Conservation (phyloP, 2,329 filamentous ascomycete genomes). For the Trichoderma gracile region DNA sequence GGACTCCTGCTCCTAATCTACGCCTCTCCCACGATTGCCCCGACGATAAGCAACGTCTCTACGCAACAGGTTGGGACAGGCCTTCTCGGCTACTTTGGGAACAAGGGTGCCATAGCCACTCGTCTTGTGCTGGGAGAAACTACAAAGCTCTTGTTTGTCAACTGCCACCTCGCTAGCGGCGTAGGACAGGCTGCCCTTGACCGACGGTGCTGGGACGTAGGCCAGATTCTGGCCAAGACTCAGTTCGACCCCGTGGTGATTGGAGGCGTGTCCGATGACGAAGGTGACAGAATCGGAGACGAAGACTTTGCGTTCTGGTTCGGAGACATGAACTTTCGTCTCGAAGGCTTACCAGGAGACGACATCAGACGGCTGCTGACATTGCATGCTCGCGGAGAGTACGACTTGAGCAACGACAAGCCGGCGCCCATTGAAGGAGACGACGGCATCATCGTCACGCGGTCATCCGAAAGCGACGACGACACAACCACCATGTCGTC, state of each 20-base stretch:
- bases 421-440: constrained; percentile 47
- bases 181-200: constrained; percentile 75
- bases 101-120: constrained; percentile 86
- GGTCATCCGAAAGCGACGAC: constrained; percentile 49
- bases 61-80: constrained; percentile 85
- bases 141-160: constrained; percentile 84
- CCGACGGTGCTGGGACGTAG: constrained; percentile 84
- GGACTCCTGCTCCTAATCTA: constrained; percentile 84
- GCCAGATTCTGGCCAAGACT: constrained; percentile 73
- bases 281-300: constrained; percentile 72
- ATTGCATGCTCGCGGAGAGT: constrained; percentile 78
- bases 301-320: constrained; percentile 97
- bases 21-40: constrained; percentile 72
- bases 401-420: constrained; percentile 55
- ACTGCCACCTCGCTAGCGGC: constrained; percentile 88
- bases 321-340: constrained; percentile 90
- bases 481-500: constrained; percentile 42
- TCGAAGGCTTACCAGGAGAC: constrained; percentile 84
- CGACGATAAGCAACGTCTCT: constrained; percentile 78
- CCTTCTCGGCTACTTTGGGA: constrained; percentile 88
- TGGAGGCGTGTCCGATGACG: constrained; percentile 64
- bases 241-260: constrained; percentile 74
- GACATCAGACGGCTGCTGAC: constrained; percentile 84
- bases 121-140: constrained; percentile 86
- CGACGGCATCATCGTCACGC: constrained; percentile 53